phyloP scores from a whole-genome alignment of 176 grass and related monocot species.

The Triticum dicoccoides region DNA sequence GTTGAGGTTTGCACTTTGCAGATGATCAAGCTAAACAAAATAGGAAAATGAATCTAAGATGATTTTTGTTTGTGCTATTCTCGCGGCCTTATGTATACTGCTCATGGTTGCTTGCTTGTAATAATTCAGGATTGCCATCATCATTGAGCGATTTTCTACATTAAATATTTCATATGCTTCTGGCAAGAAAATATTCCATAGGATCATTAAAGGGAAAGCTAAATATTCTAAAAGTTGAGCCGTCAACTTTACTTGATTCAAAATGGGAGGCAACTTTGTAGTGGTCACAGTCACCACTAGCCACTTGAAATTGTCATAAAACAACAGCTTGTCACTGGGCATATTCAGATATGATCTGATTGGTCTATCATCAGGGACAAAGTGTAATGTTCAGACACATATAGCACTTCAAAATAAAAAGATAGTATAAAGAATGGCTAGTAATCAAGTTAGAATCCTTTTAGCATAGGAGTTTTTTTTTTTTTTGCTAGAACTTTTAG shows the following conservation, averaged over 20 bases:
- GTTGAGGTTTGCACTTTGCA: background rate
- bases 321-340: background rate
- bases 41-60: background rate
- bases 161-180: background rate
- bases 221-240: background rate
- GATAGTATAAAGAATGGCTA: background rate
- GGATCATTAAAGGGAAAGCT: background rate
- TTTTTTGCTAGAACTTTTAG: no score
- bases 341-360: background rate
- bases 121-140: background rate
- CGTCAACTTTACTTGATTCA: background rate
- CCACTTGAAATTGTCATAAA: background rate
- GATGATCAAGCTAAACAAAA: background rate
- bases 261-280: background rate
- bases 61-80: background rate
- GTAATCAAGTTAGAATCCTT: background rate
- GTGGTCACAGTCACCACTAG: background rate
- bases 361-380: background rate
- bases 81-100: background rate
- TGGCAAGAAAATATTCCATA: background rate
- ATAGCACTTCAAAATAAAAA: background rate
- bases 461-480: background rate
- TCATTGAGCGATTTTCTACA: background rate
- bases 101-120: background rate
- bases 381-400: background rate